Evolutionary conservation across 2,329 filamentous ascomycete species (phyloP).

Genomic region (Blastomyces gilchristii): DNA sequence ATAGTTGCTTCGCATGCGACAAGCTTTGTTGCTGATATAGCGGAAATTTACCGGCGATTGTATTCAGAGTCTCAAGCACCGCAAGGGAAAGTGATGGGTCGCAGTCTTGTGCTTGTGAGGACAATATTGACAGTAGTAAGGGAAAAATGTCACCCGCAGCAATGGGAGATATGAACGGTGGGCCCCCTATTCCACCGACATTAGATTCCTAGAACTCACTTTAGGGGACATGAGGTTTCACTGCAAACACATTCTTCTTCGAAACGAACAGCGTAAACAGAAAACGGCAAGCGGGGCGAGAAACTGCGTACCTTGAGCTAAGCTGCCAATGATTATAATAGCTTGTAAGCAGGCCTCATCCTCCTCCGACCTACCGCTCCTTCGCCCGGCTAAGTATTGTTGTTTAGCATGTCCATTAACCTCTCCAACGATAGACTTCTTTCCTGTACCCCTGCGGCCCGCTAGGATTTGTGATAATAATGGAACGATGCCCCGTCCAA

Average conservation of each 20-base stretch:
- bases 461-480: conserved; percentile 41
- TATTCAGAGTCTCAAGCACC: conserved; percentile 63
- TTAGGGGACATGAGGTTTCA: background rate
- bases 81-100: conserved; percentile 59
- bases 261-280: background rate
- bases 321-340: conserved; percentile 72
- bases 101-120: conserved; percentile 48
- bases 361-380: conserved; percentile 46
- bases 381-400: conserved; percentile 37
- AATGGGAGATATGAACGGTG: conserved; percentile 65
- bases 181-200: conserved; percentile 52
- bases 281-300: background rate
- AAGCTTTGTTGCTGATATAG: conserved; percentile 44
- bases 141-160: conserved; percentile 57
- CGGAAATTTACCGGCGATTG: conserved; percentile 56
- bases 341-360: conserved; percentile 64
- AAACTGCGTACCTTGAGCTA: conserved; percentile 61
- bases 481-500: conserved; percentile 55
- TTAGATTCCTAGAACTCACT: background rate
- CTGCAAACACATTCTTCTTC: background rate
- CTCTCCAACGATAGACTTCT: conserved; percentile 22
- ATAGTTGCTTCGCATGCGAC: conserved; percentile 43
- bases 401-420: conserved; percentile 20
- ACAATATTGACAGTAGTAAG: conserved; percentile 60
- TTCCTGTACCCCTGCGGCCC: conserved; percentile 35